Conservation (phyloP, 2,329 filamentous ascomycete species). For the Colletotrichum zoysiae region DNA sequence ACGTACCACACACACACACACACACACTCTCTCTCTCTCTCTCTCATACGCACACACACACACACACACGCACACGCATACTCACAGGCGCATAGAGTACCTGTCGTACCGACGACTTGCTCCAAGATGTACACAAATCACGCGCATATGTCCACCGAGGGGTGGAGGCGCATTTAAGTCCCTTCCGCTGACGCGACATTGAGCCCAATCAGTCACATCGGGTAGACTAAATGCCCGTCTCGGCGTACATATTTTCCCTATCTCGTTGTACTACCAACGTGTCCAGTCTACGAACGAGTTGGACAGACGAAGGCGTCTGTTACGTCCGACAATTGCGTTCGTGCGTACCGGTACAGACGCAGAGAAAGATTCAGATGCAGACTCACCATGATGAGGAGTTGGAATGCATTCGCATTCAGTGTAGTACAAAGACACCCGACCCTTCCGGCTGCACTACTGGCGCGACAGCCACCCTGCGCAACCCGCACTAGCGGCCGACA, state of each 20-base stretch:
- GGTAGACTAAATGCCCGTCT: not conserved
- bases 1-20: too few species aligned
- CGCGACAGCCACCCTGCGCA: conserved; percentile 9
- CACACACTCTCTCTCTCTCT: too few species aligned
- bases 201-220: not conserved
- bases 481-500: conserved; percentile 31
- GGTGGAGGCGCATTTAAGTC: not conserved
- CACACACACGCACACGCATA: not conserved
- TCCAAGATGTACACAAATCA: not conserved
- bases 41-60: too few species aligned
- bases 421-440: not conserved
- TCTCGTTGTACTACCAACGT: not conserved
- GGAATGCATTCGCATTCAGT: not conserved
- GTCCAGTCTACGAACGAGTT: not conserved
- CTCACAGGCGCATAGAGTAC: too few species aligned
- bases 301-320: not conserved
- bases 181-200: not conserved
- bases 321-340: not conserved
- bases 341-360: not conserved
- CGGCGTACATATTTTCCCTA: not conserved
- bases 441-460: conserved; percentile 1
- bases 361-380: not conserved
- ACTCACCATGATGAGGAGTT: not conserved
- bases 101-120: not conserved
- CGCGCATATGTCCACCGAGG: not conserved